Evolutionary conservation across 192 early-diverging fungal genomes (phyloP).

Genomic region (Umbelopsis ramanniana): DNA sequence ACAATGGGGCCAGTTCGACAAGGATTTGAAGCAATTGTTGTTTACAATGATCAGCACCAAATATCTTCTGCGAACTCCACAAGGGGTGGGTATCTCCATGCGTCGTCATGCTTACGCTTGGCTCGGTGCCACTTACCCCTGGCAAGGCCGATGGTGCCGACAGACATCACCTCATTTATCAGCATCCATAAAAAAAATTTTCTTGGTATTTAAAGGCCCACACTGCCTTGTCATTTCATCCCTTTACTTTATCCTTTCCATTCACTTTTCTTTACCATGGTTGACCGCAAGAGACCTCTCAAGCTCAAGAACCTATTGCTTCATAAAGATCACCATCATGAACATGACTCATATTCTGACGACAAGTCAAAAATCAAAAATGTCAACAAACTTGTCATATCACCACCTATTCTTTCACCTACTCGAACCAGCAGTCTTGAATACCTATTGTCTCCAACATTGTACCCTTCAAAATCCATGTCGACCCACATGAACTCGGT

Average conservation of each 20-base stretch:
- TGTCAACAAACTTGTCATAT: background rate
- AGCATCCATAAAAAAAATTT: slow-evolving; percentile 8
- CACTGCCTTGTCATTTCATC: background rate
- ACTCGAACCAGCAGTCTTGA: slow-evolving; percentile 3
- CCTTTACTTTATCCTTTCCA: background rate
- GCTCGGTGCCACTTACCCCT: slow-evolving; percentile 14
- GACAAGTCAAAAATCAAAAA: slow-evolving; percentile 3
- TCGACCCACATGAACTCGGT: slow-evolving; percentile 13
- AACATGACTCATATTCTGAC: background rate
- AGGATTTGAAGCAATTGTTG: no score
- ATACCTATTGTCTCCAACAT: background rate
- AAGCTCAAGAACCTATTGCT: slow-evolving; percentile 11
- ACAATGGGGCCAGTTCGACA: no score
- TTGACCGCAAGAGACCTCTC: slow-evolving; percentile 17
- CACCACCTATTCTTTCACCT: background rate
- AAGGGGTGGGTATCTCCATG: background rate
- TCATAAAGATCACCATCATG: background rate
- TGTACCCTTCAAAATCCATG: slow-evolving; percentile 9
- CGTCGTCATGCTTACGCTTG: slow-evolving; percentile 5
- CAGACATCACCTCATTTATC: background rate
- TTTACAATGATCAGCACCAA: background rate
- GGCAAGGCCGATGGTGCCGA: background rate
- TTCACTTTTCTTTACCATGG: background rate
- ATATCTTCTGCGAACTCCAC: background rate
- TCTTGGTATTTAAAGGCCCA: background rate